Conservation (phyloP, 2,329 filamentous ascomycete genomes). For the Fusarium longipes region DNA sequence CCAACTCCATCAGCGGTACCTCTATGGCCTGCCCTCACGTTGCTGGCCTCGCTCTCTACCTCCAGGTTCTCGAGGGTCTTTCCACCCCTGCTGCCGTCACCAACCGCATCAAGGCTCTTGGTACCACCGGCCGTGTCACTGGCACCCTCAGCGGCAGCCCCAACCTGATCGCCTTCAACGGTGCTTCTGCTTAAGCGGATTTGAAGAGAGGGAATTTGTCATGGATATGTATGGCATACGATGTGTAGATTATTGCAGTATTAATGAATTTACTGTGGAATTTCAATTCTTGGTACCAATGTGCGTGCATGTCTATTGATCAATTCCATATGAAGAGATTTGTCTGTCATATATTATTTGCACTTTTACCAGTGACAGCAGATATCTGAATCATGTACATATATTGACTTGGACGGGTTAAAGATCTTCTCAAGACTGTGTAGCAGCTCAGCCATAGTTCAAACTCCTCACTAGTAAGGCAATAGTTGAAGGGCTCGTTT, state of each 20-base stretch:
- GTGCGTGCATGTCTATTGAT: background rate
- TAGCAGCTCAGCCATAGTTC: too few species aligned
- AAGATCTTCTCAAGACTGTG: too few species aligned
- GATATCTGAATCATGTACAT: too few species aligned
- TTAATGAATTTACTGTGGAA: background rate
- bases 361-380: too few species aligned
- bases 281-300: background rate
- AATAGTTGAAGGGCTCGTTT: too few species aligned
- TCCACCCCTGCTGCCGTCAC: constrained; percentile 58
- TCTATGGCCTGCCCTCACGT: constrained; percentile 58
- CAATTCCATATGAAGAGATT: too few species aligned
- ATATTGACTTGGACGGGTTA: too few species aligned
- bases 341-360: too few species aligned
- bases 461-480: too few species aligned
- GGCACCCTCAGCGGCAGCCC: constrained; percentile 53
- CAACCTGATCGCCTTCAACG: constrained; percentile 63
- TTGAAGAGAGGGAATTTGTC: background rate
- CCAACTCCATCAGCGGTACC: constrained; percentile 55
- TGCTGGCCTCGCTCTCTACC: constrained; percentile 55
- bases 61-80: constrained; percentile 58
- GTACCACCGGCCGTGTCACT: constrained; percentile 54
- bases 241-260: constrained; percentile 1
- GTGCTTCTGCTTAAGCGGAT: constrained; percentile 28
- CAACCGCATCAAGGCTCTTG: constrained; percentile 56
- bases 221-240: background rate